Evolutionary conservation across 1,284 basidiomycete genomes (phyloP).

Genomic region (Macrocybe sp.): DNA sequence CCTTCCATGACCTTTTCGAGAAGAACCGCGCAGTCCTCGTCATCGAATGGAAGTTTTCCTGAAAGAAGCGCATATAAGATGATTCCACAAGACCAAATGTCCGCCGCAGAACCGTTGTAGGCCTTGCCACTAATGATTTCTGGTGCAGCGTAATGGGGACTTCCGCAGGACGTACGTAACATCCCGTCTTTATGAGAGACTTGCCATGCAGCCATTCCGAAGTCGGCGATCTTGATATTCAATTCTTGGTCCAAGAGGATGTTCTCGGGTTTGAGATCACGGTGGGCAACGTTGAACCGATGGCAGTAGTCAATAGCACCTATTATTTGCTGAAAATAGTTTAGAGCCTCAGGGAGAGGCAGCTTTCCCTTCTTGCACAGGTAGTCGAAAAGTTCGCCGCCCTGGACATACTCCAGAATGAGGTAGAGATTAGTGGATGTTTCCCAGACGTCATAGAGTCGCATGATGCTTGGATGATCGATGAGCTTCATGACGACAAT

Average conservation of each 20-base stretch:
- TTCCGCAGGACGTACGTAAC: conserved; percentile 91
- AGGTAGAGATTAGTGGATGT: conserved; percentile 88
- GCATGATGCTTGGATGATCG: conserved; percentile 94
- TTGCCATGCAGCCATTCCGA: conserved; percentile 98
- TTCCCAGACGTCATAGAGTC: conserved; percentile 97
- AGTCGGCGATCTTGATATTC: conserved; percentile 97
- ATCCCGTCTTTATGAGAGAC: conserved; percentile 47
- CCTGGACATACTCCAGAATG: conserved; percentile 96
- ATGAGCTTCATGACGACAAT: conserved; percentile 99
- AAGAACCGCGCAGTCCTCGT: conserved; percentile 72
- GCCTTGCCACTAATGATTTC: conserved; percentile 85
- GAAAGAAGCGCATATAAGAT: conserved; percentile 91
- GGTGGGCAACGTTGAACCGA: conserved; percentile 94
- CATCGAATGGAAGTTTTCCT: conserved; percentile 94
- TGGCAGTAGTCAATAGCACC: conserved; percentile 95
- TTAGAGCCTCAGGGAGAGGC: conserved; percentile 76
- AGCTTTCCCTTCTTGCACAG: conserved; percentile 86
- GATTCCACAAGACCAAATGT: conserved; percentile 99
- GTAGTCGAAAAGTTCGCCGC: conserved; percentile 96
- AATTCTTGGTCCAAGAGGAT: conserved; percentile 79
- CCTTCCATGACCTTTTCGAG: conserved; percentile 86
- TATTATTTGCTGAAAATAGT: conserved; percentile 97
- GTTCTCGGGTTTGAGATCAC: conserved; percentile 98
- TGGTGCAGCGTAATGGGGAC: conserved; percentile 97
- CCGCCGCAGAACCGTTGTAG: conserved; percentile 87